Base-by-base conservation (phyloP, 768 basidiomycete genomes). In the Gautieria morchelliformis region DNA sequence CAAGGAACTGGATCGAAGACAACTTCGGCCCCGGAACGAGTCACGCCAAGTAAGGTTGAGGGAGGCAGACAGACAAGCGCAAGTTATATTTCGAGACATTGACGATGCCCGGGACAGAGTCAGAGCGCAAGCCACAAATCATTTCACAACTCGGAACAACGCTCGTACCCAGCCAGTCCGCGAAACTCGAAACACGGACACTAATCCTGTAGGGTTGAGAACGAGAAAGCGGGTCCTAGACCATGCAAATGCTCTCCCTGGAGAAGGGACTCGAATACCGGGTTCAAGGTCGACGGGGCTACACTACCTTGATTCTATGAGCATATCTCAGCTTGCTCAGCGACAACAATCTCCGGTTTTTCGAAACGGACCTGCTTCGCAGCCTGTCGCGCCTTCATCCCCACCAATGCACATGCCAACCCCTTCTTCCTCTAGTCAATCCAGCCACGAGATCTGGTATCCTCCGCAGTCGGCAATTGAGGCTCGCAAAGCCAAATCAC, bases 401-500 rank as follows among this genome's bases (percentile, higher is more conserved):
- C 30, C 37, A 20, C 40, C 19, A 47, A 14, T 30, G 24, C 30
- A 12, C n/a, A n/a, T 47, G 12, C 55, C 53, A 27, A 32, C 40
- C 49, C 45, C 5, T 14, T 24, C 53, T 24, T 45, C 48, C 48
- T 30, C 51, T n/a, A 52, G 37, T 24, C 51, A 35, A n/a, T 52
- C 51, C n/a, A 17, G 33, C 19, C 66, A 82, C 61, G 71, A 84
- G 65, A 76, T 84, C 35, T 86, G 83, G 84, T 70, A 80, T 62
- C 82, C 86, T 5, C 78, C 85, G 32, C 63, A 70, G n/a, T 72
- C 79, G 30, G 67, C 78, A 0, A 75, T 76, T 51, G 70, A 66
- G 19, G 64, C 68, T 10, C 70, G 72, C 22, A 20, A 10, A 45
- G 11, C 5, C n/a, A 35, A 17, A 30, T 30, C 55, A 12, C 42